These are phyloP conservation scores for Cercophora newfieldiana DNA, from an alignment of 495 filamentous ascomycete species.

Conservation along the genomic window DNA sequence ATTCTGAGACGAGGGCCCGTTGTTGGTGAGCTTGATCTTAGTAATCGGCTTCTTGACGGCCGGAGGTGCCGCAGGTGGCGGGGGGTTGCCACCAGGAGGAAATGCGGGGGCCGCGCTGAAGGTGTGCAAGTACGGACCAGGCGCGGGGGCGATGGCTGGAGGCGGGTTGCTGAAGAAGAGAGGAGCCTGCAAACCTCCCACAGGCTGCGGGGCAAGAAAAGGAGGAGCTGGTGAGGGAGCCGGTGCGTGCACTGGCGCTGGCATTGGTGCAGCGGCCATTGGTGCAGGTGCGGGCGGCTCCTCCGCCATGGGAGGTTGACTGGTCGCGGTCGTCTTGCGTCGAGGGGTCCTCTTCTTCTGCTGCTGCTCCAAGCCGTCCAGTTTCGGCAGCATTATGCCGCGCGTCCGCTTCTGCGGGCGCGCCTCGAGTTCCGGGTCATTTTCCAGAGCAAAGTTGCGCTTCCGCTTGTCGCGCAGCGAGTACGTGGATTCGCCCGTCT, in stretches of 20 bases:
- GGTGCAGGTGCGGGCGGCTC: constrained; percentile 13
- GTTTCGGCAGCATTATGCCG: constrained; percentile 6
- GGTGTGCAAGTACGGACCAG: constrained; percentile 33
- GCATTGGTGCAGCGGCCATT: neutral
- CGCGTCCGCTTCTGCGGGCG: constrained; percentile 26
- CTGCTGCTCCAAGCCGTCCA: constrained; percentile 23
- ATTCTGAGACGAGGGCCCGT: constrained; percentile 16
- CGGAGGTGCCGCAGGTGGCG: constrained; percentile 28
- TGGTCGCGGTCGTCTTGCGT: constrained; percentile 21
- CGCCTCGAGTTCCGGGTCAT: constrained; percentile 35
- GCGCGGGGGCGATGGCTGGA: constrained; percentile 19
- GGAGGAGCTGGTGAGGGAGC: constrained; percentile 21
- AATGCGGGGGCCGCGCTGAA: constrained; percentile 30
- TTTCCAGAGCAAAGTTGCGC: constrained; percentile 40
- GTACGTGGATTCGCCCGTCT: constrained; percentile 37
- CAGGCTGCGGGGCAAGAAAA: constrained; percentile 10
- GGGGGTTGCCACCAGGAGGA: constrained; percentile 17
- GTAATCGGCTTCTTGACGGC: constrained; percentile 35
- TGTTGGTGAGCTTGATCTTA: constrained; percentile 35
- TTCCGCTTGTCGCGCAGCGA: constrained; percentile 40
- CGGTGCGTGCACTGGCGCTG: neutral
- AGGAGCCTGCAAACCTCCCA: constrained; percentile 24
- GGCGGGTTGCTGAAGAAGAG: constrained; percentile 25
- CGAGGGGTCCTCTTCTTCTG: constrained; percentile 27
- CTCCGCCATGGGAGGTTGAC: constrained; percentile 16